Conservation (phyloP, 257 asterid genomes). For the Verbascum thapsus region DNA sequence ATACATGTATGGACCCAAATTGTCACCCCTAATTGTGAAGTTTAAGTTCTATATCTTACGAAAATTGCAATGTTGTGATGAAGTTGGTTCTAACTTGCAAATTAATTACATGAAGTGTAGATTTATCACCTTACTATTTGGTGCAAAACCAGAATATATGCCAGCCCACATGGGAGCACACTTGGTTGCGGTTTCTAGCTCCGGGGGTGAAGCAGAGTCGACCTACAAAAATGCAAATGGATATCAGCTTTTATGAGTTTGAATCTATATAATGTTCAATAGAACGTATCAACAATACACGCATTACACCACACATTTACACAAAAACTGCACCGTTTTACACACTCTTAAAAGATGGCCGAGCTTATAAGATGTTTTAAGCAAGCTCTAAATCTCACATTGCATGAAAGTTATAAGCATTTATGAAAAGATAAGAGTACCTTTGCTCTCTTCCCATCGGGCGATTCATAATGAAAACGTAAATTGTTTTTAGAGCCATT, state of each 20-base stretch:
- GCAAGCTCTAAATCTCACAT: constrained; percentile 11
- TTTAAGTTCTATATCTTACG: background rate
- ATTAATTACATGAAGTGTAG: background rate
- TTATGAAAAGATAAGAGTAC: too few relatives aligned
- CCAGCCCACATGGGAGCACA: constrained; percentile 51
- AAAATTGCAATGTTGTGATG: background rate
- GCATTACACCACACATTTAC: too few relatives aligned
- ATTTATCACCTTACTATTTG: constrained; percentile 52
- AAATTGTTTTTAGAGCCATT: constrained; percentile 34
- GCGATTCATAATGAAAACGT: constrained; percentile 44
- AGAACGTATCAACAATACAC: too few relatives aligned
- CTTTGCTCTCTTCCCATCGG: constrained; percentile 54
- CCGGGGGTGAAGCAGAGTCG: constrained; percentile 47
- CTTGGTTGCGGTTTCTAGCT: constrained; percentile 47
- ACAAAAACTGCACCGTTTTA: too few relatives aligned
- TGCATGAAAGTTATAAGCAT: too few relatives aligned
- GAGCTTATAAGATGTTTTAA: too few relatives aligned
- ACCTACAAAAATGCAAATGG: constrained; percentile 38
- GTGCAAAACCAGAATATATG: constrained; percentile 50
- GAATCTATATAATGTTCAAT: too few relatives aligned
- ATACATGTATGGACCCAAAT: too few relatives aligned
- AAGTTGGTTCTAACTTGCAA: background rate
- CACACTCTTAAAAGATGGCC: too few relatives aligned
- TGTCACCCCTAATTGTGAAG: too few relatives aligned
- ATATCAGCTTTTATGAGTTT: constrained; percentile 14